phyloP scores from a whole-genome alignment of 257 asterid genomes.

The Nemophila menziesii region DNA sequence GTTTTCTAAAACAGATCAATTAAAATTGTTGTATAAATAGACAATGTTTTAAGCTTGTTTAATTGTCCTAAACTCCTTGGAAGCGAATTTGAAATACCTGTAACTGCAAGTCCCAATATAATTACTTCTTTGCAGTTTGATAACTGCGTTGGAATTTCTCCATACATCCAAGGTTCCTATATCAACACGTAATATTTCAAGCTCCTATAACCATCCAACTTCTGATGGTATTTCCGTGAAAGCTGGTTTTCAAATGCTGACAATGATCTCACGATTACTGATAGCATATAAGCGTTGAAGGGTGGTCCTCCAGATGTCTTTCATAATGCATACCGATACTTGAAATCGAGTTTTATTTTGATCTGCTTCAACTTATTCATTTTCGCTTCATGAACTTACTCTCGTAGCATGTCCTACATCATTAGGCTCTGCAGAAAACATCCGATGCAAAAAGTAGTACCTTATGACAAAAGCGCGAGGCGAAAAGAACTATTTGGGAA shows the following conservation, averaged over 20 bases:
- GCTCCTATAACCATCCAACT: conserved; percentile 27
- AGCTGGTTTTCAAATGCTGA: conserved; percentile 52
- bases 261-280: too few species aligned
- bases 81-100: conserved; percentile 46
- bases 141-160: conserved; percentile 50
- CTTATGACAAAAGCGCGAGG: too few species aligned
- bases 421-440: too few species aligned
- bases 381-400: too few species aligned
- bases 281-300: too few species aligned
- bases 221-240: conserved; percentile 35
- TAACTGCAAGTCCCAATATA: conserved; percentile 55
- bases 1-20: conserved; percentile 43
- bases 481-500: too few species aligned
- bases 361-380: too few species aligned
- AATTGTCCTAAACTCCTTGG: conserved; percentile 41
- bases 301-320: too few species aligned
- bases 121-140: conserved; percentile 40
- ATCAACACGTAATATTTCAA: conserved; percentile 51
- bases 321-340: too few species aligned
- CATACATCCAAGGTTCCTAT: conserved; percentile 44
- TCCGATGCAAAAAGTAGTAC: too few species aligned
- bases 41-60: conserved; percentile 48
- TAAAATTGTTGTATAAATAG: conserved; percentile 48
- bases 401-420: too few species aligned
- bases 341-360: too few species aligned